Evolutionary conservation across 352 stramenopile species (phyloP).

Genomic region (Phytophthora sp.): DNA sequence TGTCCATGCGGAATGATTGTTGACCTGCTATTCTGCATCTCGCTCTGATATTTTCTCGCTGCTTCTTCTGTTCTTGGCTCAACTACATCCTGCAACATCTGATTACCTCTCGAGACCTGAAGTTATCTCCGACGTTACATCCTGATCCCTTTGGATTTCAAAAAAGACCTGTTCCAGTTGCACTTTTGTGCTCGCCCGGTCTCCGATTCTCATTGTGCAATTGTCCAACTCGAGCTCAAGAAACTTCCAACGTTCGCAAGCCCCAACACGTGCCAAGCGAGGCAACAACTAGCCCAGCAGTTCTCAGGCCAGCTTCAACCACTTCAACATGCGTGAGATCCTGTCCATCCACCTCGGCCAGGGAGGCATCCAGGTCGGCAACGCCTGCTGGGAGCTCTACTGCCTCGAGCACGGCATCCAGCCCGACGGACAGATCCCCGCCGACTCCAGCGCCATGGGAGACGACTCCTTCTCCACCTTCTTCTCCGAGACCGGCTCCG

Average conservation of each 20-base stretch:
- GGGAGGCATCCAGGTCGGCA: slow-evolving; percentile 83
- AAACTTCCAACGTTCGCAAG: background rate
- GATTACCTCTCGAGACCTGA: slow-evolving; percentile 10
- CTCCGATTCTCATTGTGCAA: slow-evolving; percentile 20
- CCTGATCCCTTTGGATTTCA: background rate
- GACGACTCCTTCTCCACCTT: slow-evolving; percentile 77
- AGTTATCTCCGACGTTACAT: slow-evolving; percentile 1
- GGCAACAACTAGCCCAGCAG: background rate
- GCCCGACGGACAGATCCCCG: slow-evolving; percentile 90
- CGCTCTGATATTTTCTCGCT: background rate
- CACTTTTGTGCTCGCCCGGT: background rate
- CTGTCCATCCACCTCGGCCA: slow-evolving; percentile 97
- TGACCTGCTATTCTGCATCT: slow-evolving; percentile 2
- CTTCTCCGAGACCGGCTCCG: slow-evolving; percentile 86
- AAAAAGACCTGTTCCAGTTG: too few species aligned
- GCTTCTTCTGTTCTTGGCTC: background rate
- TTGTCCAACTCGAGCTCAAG: slow-evolving; percentile 14
- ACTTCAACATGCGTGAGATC: slow-evolving; percentile 88
- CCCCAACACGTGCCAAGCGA: background rate
- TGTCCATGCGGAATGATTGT: slow-evolving; percentile 15
- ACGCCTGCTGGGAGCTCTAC: slow-evolving; percentile 94
- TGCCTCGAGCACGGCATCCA: slow-evolving; percentile 93
- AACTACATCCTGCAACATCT: background rate
- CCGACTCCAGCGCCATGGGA: slow-evolving; percentile 34
- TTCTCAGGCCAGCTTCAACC: slow-evolving; percentile 29